A percentile compares a stretch with the other conserved stretches of the same genome.
Conservation (phyloP, 1,284 basidiomycete species). For the Leccinum fallax region DNA sequence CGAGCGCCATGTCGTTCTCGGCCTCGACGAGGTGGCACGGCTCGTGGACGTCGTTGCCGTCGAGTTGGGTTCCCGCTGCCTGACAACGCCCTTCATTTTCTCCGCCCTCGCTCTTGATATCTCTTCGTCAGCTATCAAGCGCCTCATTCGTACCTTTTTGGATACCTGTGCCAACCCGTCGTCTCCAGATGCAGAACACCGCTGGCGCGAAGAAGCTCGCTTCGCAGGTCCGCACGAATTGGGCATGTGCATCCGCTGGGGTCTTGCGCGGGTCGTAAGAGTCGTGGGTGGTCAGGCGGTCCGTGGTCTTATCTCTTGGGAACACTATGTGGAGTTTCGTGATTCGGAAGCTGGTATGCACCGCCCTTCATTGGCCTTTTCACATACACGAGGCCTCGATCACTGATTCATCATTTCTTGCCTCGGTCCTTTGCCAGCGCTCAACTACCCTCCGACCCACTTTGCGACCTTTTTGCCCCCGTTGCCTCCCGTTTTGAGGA, state of each 20-base stretch:
- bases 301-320: conserved; percentile 77
- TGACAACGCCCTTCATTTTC: conserved; percentile 89
- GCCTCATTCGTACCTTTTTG: conserved; percentile 78
- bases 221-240: conserved; percentile 86
- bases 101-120: conserved; percentile 85
- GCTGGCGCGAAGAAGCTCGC: conserved; percentile 76
- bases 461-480: conserved; percentile 62
- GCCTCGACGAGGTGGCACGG: conserved; percentile 70
- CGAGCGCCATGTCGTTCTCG: conserved; percentile 72
- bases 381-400: conserved; percentile 22
- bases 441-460: conserved; percentile 67
- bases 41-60: conserved; percentile 71
- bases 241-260: conserved; percentile 87
- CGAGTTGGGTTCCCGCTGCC: conserved; percentile 73
- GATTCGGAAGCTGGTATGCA: conserved; percentile 74
- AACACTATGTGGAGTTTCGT: conserved; percentile 76
- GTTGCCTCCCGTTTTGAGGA: conserved; percentile 56
- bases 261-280: conserved; percentile 70
- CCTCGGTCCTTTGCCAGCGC: conserved; percentile 39
- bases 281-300: conserved; percentile 66
- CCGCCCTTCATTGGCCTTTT: conserved; percentile 23
- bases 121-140: conserved; percentile 66
- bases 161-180: conserved; percentile 51
- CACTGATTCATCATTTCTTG: conserved; percentile 26
- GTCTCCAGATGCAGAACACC: conserved; percentile 49